A percentile compares a stretch with the other conserved stretches of the same genome.
phyloP scores from a whole-genome alignment of 1,139 yeast genomes.

The Zygosaccharomyces pseudobailii region DNA sequence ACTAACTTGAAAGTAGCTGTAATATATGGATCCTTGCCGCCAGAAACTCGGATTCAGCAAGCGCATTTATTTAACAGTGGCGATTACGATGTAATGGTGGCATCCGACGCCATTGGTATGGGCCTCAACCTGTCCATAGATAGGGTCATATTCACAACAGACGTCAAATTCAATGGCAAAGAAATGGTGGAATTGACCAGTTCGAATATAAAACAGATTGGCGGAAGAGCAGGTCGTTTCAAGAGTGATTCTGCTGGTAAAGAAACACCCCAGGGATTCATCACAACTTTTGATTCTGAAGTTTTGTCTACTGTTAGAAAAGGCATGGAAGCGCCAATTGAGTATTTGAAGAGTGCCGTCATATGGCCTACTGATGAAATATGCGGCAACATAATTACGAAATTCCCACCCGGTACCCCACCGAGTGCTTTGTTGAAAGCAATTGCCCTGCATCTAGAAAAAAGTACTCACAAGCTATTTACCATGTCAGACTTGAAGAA shows the following conservation, averaged over 20 bases:
- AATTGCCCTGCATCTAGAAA: conserved; percentile 43
- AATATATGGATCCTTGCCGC: conserved; percentile 93
- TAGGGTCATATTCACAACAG: conserved; percentile 68
- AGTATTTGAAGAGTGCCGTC: conserved; percentile 49
- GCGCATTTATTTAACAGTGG: conserved; percentile 75
- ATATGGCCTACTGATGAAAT: conserved; percentile 68
- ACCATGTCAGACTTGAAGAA: conserved; percentile 37
- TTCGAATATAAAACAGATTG: conserved; percentile 83
- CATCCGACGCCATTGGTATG: conserved; percentile 98
- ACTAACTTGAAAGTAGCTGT: conserved; percentile 76
- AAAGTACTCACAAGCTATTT: conserved; percentile 26
- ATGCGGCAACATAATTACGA: conserved; percentile 41
- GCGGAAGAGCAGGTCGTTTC: conserved; percentile 93
- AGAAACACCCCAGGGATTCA: conserved; percentile 46
- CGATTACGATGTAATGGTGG: conserved; percentile 72
- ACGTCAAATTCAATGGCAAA: conserved; percentile 67
- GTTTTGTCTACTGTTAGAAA: conserved; percentile 44
- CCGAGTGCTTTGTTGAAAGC: conserved; percentile 43
- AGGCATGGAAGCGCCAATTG: conserved; percentile 45
- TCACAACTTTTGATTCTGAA: conserved; percentile 46
- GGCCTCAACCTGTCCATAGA: conserved; percentile 84
- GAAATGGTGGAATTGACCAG: conserved; percentile 45
- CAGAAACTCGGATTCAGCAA: conserved; percentile 85
- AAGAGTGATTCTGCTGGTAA: conserved; percentile 26
- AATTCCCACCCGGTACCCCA: conserved; percentile 45